phyloP scores from a whole-genome alignment of 352 stramenopile genomes.

The Pythium biforme region DNA sequence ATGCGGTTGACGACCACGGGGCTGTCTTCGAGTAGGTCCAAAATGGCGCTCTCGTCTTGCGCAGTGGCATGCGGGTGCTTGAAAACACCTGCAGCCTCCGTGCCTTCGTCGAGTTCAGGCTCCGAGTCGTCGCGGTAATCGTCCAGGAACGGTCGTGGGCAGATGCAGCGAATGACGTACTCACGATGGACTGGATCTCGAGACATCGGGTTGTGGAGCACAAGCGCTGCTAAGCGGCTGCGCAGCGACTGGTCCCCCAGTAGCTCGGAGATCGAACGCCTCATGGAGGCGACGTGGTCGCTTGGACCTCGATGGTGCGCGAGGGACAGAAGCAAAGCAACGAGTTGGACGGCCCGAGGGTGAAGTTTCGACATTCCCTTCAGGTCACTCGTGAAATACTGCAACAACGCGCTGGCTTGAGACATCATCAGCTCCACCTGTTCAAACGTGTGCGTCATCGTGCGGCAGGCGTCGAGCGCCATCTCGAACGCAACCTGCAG shows the following conservation, averaged over 20 bases:
- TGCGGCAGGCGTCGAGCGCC: conserved; percentile 73
- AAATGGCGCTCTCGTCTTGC: conserved; percentile 18
- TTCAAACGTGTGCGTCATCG: conserved; percentile 53
- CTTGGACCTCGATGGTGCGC: not conserved
- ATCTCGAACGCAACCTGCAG: conserved; percentile 80
- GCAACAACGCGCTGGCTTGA: conserved; percentile 43
- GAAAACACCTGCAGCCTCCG: conserved; percentile 19
- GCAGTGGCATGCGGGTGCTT: conserved; percentile 19
- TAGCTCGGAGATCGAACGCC: conserved; percentile 36
- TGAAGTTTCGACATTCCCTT: not conserved
- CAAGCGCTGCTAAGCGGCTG: conserved; percentile 35
- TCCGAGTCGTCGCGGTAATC: conserved; percentile 28
- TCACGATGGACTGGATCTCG: conserved; percentile 58
- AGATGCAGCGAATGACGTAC: conserved; percentile 77
- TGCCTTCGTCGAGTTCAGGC: conserved; percentile 16
- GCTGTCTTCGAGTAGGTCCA: conserved; percentile 44
- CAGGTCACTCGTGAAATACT: conserved; percentile 35
- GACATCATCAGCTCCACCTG: conserved; percentile 50
- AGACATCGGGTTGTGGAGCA: conserved; percentile 45
- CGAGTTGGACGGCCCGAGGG: conserved; percentile 9
- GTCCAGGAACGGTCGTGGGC: conserved; percentile 60
- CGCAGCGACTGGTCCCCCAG: conserved; percentile 37
- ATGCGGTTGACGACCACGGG: conserved; percentile 76
- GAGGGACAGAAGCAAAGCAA: conserved; percentile 18
- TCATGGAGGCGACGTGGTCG: conserved; percentile 26